Evolutionary conservation across 192 early-diverging fungal genomes (phyloP).

Genomic region (Mortierella antarctica): DNA sequence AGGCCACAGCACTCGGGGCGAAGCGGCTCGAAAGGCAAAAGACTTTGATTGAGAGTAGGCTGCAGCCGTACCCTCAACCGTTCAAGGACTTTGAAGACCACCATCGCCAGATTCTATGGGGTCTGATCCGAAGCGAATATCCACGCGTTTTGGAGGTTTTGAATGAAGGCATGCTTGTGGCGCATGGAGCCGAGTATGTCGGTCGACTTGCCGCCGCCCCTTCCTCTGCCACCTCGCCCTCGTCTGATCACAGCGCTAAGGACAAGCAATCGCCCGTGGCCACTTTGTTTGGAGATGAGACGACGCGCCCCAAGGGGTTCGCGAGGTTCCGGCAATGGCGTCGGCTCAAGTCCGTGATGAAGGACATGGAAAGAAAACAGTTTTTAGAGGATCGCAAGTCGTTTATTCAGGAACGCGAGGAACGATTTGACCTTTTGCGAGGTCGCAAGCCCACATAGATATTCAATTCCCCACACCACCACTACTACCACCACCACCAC

Average conservation of each 20-base stretch:
- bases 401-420: conserved; percentile 19
- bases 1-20: not conserved
- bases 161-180: conserved; percentile 38
- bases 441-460: conserved; percentile 27
- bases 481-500: not conserved
- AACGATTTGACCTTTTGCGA: conserved; percentile 18
- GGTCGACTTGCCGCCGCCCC: not conserved
- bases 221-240: not conserved
- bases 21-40: not conserved
- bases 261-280: not conserved
- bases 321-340: conserved; percentile 28
- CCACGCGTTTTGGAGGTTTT: conserved; percentile 30
- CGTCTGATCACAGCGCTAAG: not conserved
- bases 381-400: conserved; percentile 17
- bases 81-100: conserved; percentile 23
- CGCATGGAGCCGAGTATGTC: not conserved
- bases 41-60: conserved; percentile 16
- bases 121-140: conserved; percentile 15
- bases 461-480: not conserved
- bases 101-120: conserved; percentile 36
- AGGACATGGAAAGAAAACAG: conserved; percentile 44
- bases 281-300: too few relatives aligned
- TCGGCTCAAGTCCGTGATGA: conserved; percentile 40
- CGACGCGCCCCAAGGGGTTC: not conserved
- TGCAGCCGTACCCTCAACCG: conserved; percentile 28